Conservation (phyloP, 139 green algal genomes). For the Chlamydomonas asymmetrica region DNA sequence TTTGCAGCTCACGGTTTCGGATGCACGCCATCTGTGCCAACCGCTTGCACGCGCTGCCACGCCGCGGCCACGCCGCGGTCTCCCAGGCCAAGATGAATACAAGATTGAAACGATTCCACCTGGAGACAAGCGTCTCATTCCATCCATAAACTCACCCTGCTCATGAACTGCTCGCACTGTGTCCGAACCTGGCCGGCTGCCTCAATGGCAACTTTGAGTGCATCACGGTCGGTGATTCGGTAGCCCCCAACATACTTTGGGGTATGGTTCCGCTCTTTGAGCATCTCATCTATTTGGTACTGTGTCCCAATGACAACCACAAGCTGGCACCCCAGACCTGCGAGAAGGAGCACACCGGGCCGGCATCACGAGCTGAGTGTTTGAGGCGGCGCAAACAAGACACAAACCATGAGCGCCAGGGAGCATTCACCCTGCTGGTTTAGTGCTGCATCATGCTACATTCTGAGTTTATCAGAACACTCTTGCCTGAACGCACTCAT, state of each 20-base stretch:
- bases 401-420: too few relatives aligned
- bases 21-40: background rate
- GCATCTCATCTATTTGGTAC: slow-evolving; percentile 65
- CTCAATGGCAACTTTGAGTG: slow-evolving; percentile 70
- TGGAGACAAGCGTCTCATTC: too few relatives aligned
- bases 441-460: too few relatives aligned
- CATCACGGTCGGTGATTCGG: slow-evolving; percentile 75
- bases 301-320: slow-evolving; percentile 85
- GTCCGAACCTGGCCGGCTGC: slow-evolving; percentile 64
- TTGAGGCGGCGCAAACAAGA: too few relatives aligned
- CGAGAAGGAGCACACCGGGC: too few relatives aligned
- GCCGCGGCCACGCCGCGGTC: background rate
- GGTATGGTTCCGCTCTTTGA: slow-evolving; percentile 44
- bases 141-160: slow-evolving; percentile 57
- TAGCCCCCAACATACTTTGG: slow-evolving; percentile 72
- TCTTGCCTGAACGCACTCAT: too few relatives aligned
- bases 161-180: slow-evolving; percentile 81
- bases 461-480: too few relatives aligned
- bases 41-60: background rate
- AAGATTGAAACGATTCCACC: too few relatives aligned
- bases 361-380: too few relatives aligned
- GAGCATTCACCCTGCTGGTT: too few relatives aligned
- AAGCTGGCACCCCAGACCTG: slow-evolving; percentile 83
- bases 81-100: too few relatives aligned
- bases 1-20: background rate